A percentile compares a stretch with the other conserved stretches of the same genome.
These are phyloP conservation scores for Acorus gramineus DNA, from an alignment of 106 monocot genomes.

Conservation along the genomic window DNA sequence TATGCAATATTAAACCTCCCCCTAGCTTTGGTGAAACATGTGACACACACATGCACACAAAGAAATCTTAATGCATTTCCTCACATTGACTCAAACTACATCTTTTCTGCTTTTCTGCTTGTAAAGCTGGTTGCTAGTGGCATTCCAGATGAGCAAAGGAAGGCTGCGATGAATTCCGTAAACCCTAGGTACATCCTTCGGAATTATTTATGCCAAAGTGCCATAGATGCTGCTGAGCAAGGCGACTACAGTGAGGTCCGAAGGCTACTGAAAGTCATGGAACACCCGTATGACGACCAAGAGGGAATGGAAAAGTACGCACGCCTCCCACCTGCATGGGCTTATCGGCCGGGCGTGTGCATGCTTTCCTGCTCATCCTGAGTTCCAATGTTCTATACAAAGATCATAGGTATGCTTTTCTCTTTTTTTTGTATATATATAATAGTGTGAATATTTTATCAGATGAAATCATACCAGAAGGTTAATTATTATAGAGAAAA, in stretches of 20 bases:
- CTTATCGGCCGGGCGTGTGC: conserved; percentile 86
- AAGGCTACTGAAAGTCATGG: conserved; percentile 73
- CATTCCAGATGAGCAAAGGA: conserved; percentile 57
- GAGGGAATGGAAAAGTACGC: conserved; percentile 96
- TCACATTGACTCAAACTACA: too few relatives aligned
- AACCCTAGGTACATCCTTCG: conserved; percentile 90
- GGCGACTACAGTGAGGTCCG: conserved; percentile 81
- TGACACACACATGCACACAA: too few relatives aligned
- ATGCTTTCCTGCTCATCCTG: conserved; percentile 98
- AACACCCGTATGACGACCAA: conserved; percentile 80
- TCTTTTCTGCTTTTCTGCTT: neutral
- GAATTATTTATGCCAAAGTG: conserved; percentile 89
- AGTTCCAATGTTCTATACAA: neutral
- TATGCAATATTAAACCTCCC: too few relatives aligned
- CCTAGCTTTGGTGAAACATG: too few relatives aligned
- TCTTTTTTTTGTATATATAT: too few relatives aligned
- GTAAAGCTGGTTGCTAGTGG: conserved; percentile 55
- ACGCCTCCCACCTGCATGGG: conserved; percentile 89
- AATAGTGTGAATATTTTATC: too few relatives aligned
- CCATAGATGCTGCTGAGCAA: conserved; percentile 90
- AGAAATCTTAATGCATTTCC: too few relatives aligned
- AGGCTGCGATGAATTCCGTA: conserved; percentile 74
- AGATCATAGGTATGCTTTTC: too few relatives aligned
- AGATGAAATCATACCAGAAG: too few relatives aligned
- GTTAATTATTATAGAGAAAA: too few relatives aligned